Percentiles rank a stretch among this genome's conserved stretches.
phyloP scores from a whole-genome alignment of 148 eudicot genomes.

The Simmondsia chinensis region DNA sequence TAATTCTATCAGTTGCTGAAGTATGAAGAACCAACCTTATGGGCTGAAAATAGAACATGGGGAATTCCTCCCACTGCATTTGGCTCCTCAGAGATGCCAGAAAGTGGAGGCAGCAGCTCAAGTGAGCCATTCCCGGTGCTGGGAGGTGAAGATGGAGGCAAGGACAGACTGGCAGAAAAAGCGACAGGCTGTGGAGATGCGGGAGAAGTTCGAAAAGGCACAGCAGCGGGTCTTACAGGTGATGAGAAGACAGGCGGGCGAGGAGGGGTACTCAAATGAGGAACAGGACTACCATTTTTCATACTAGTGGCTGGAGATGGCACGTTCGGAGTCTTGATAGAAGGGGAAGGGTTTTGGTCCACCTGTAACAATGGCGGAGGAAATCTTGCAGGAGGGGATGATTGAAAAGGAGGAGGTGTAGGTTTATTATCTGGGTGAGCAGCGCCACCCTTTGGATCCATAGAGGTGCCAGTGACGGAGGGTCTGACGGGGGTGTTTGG shows the following conservation, averaged over 20 bases:
- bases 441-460: conserved; percentile 10
- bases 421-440: conserved; percentile 14
- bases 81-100: conserved; percentile 29
- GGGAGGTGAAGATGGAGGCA: conserved; percentile 67
- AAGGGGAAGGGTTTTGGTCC: conserved; percentile 33
- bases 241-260: conserved; percentile 89
- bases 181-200: conserved; percentile 86
- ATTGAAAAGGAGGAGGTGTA: conserved; percentile 16
- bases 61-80: conserved; percentile 28
- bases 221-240: conserved; percentile 83
- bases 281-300: conserved; percentile 31
- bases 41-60: conserved; percentile 68
- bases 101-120: conserved; percentile 22
- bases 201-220: conserved; percentile 83
- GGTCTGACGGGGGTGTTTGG: conserved; percentile 16
- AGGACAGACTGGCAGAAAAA: conserved; percentile 33
- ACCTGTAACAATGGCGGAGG: conserved; percentile 29
- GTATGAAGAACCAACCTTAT: conserved; percentile 40
- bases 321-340: conserved; percentile 20
- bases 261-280: conserved; percentile 84
- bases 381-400: conserved; percentile 22
- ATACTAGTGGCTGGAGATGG: conserved; percentile 31
- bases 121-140: conserved; percentile 35
- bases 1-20: too few species aligned
- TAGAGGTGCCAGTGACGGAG: conserved; percentile 15